Percentiles rank a stretch among this genome's conserved stretches.
Conservation (phyloP, 306 rosid genomes). For the Comarum palustre region DNA sequence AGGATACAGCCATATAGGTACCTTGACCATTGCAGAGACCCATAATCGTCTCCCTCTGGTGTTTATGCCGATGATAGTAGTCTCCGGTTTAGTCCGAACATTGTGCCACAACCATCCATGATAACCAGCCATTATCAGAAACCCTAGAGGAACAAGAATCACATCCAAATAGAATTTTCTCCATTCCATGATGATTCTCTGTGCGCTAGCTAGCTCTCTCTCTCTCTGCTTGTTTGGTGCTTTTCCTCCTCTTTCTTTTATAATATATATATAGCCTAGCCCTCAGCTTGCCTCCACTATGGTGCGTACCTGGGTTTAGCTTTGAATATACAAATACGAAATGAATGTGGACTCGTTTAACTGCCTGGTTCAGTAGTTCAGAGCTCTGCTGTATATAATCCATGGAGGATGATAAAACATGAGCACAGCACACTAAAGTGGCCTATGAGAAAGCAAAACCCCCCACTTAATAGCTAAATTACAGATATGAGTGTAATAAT, state of each 20-base stretch:
- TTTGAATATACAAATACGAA: slow-evolving; percentile 39
- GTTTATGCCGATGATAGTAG: slow-evolving; percentile 78
- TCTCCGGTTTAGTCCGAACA: slow-evolving; percentile 61
- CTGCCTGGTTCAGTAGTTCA: slow-evolving; percentile 27
- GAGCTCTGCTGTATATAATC: background rate
- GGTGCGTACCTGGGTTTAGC: background rate
- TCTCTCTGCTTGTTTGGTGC: background rate
- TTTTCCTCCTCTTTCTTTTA: slow-evolving; percentile 16
- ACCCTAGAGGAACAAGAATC: slow-evolving; percentile 69
- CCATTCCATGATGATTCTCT: slow-evolving; percentile 55
- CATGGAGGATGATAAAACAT: background rate
- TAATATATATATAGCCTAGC: slow-evolving; percentile 1
- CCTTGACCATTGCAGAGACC: slow-evolving; percentile 85
- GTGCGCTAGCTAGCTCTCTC: background rate
- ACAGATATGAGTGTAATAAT: slow-evolving; percentile 27
- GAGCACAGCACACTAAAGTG: slow-evolving; percentile 1
- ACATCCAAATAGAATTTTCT: slow-evolving; percentile 80
- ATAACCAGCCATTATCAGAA: slow-evolving; percentile 49
- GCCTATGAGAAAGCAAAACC: slow-evolving; percentile 1
- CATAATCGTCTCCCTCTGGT: slow-evolving; percentile 70
- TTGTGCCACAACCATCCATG: slow-evolving; percentile 80
- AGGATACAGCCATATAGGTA: slow-evolving; percentile 13
- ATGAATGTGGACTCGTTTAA: slow-evolving; percentile 53
- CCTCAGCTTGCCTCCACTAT: background rate
- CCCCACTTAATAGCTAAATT: slow-evolving; percentile 41